Conservation (phyloP, 2,329 filamentous ascomycete species). For the Madurella fahalii region DNA sequence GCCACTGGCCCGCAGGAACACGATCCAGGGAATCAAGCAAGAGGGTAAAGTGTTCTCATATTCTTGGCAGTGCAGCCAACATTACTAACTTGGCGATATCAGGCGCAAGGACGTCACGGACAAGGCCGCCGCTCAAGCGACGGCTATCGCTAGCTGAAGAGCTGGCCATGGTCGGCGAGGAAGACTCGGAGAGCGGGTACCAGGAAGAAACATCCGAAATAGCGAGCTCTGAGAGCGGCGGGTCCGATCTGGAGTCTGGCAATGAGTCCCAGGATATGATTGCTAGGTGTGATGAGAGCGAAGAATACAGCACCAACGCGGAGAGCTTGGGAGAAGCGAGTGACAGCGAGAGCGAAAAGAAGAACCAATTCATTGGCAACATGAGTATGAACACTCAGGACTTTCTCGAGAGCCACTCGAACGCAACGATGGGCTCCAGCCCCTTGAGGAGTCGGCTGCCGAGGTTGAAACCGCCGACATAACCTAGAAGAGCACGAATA, state of each 20-base stretch:
- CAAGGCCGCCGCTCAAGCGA: conserved; percentile 6
- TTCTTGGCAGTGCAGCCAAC: not conserved
- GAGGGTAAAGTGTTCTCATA: conserved; percentile 8
- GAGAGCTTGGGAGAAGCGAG: conserved; percentile 8
- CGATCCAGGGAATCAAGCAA: conserved; percentile 16
- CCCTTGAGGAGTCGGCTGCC: conserved; percentile 2
- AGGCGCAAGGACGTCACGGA: not conserved
- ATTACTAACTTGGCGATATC: not conserved
- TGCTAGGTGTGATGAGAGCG: not conserved
- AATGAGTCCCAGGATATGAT: not conserved
- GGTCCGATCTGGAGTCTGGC: conserved; percentile 11
- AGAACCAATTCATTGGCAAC: not conserved
- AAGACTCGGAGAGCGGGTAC: conserved; percentile 15
- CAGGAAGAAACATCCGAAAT: conserved; percentile 13
- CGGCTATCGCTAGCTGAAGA: conserved; percentile 20
- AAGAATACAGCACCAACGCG: conserved; percentile 7
- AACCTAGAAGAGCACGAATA: too few species aligned
- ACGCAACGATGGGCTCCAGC: not conserved
- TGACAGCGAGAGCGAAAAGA: conserved; percentile 1
- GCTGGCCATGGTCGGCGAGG: conserved; percentile 17
- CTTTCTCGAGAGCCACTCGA: not conserved
- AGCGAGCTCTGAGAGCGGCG: conserved; percentile 11
- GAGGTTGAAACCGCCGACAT: not conserved
- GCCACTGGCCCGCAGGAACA: conserved; percentile 13
- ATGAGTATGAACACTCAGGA: not conserved